These are phyloP conservation scores for Fusarium protoensiforme DNA, from an alignment of 2,329 filamentous ascomycete species.

Conservation along the genomic window DNA sequence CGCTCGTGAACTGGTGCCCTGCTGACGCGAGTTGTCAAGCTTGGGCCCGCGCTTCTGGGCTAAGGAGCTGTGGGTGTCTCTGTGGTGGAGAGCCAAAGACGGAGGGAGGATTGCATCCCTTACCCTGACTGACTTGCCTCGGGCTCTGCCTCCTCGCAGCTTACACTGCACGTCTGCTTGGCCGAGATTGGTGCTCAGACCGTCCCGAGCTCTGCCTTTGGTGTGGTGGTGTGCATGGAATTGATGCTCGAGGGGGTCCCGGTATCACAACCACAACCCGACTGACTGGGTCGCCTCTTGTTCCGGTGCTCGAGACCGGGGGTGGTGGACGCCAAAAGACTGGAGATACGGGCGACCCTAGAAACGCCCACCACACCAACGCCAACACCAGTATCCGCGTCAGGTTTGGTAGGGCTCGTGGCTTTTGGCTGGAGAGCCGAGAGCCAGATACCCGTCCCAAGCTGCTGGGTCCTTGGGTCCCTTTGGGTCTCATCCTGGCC, in stretches of 20 bases:
- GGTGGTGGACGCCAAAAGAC: constrained; percentile 6
- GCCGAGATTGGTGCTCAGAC: constrained; percentile 4
- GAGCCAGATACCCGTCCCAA: constrained; percentile 46
- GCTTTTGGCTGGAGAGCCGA: constrained; percentile 35
- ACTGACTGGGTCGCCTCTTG: constrained; percentile 34
- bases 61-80: constrained; percentile 19
- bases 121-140: constrained; percentile 3
- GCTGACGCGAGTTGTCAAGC: constrained; percentile 13
- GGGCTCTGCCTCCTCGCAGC: constrained; percentile 1
- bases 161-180: constrained; percentile 5
- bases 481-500: constrained; percentile 16
- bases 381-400: constrained; percentile 21
- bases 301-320: constrained; percentile 26
- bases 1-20: constrained; percentile 4
- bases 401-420: constrained; percentile 36
- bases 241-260: constrained; percentile 1
- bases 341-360: constrained; percentile 13
- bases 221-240: constrained; percentile 7
- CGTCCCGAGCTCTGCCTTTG: not conserved
- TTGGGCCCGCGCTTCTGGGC: constrained; percentile 1
- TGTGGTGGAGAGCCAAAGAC: constrained; percentile 21
- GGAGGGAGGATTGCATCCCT: constrained; percentile 13
- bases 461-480: constrained; percentile 41
- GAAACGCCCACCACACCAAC: constrained; percentile 21
- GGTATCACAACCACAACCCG: constrained; percentile 25